Evolutionary conservation across 1,139 yeast genomes (phyloP), one percentile per base, ranked within the genome.

Genomic region (Zygosaccharomyces sapae): DNA sequence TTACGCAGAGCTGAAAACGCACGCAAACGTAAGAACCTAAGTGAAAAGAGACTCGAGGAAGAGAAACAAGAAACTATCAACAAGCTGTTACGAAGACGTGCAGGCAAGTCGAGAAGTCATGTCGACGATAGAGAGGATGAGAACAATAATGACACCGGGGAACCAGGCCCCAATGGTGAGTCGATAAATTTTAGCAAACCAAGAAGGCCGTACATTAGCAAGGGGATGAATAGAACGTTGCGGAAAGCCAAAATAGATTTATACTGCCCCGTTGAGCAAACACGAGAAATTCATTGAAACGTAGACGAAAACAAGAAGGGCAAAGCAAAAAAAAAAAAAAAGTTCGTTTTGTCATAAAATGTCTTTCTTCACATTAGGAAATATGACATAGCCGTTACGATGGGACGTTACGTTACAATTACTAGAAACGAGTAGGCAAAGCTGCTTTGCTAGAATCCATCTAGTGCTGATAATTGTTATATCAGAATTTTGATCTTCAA

Each of bases 21-120:
- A 0, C 77, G 98, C 57, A 80, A 90, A 65, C 76, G 98, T 55
- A 86, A 86, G 65, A 92, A 92, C 61, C 77, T 89, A 60, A 83
- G 85, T 55, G 90, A 83, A 59, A 83, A 85, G 68, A 80, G 85
- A 53, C 70, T 87, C 35, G 97, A 89, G 61, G 97, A 88, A 65
- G 98, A 92, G 66, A 92, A 92, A 65, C 79, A 83, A 59, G 97
- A 89, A 55, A 90, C 97, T 0, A 74, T 92, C 54, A 90, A 89
- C 65, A 87, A 86, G 63, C 71, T 92, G 50, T 72, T 92, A 54
- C 85, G 87, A 67, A 81, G 92, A 66, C 75, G 96, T 53, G 96
- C 96, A 35, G 76, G 75, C 30, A 81, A 83, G 66, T 77, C 82
- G 0, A 70, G 84, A 54, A 48, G 58, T 34, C 54, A 54, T 75